These are phyloP conservation scores for Sarcodon aspratus DNA, from an alignment of 768 basidiomycete genomes.

Conservation along the genomic window DNA sequence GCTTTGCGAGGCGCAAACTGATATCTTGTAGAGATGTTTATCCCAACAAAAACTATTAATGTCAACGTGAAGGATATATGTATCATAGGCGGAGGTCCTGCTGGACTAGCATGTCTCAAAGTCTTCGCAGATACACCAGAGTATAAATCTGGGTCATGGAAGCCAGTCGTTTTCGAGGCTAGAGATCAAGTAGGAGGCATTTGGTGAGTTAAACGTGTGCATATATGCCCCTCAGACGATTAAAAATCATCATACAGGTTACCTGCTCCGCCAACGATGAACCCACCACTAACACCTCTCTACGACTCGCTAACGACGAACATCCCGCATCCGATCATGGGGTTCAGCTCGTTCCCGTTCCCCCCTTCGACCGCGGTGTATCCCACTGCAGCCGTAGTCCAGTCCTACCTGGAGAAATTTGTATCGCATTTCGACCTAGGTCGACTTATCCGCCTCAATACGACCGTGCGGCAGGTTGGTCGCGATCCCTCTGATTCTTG, in stretches of 20 bases:
- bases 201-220: slow-evolving; percentile 40
- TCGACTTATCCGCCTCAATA: slow-evolving; percentile 52
- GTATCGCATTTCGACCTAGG: slow-evolving; percentile 48
- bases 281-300: slow-evolving; percentile 54
- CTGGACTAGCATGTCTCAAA: slow-evolving; percentile 62
- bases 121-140: slow-evolving; percentile 47
- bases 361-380: slow-evolving; percentile 64
- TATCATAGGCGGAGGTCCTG: slow-evolving; percentile 69
- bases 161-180: slow-evolving; percentile 50
- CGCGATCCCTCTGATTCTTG: slow-evolving; percentile 21
- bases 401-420: slow-evolving; percentile 60
- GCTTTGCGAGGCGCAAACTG: too few species aligned
- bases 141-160: slow-evolving; percentile 50
- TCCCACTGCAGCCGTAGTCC: slow-evolving; percentile 49
- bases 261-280: slow-evolving; percentile 35
- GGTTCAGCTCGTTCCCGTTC: slow-evolving; percentile 49
- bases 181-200: slow-evolving; percentile 61
- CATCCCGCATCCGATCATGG: slow-evolving; percentile 71
- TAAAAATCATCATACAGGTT: slow-evolving; percentile 24
- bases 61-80: slow-evolving; percentile 35
- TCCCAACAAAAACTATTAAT: not conserved
- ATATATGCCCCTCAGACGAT: not conserved
- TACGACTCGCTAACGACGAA: slow-evolving; percentile 82
- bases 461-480: slow-evolving; percentile 35
- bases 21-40: too few species aligned